phyloP scores from a whole-genome alignment of 176 grass and related monocot species.

The Oryza longistaminata region DNA sequence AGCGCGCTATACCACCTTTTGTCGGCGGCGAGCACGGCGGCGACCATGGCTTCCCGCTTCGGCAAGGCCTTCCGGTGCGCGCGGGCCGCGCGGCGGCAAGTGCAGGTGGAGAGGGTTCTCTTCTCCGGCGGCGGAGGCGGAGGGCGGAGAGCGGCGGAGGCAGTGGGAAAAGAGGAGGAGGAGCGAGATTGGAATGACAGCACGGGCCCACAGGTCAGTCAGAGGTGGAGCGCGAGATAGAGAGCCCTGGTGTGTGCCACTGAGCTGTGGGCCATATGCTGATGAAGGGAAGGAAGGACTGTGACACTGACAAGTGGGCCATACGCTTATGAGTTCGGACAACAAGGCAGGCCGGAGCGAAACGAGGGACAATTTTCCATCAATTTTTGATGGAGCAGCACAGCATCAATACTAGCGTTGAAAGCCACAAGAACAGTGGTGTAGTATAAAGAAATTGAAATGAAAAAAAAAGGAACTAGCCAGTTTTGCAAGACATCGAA shows the following conservation, averaged over 20 bases:
- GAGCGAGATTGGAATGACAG: not conserved
- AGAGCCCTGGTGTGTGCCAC: no score
- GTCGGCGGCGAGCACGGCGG: not conserved
- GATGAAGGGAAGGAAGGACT: not conserved
- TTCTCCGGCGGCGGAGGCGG: not conserved
- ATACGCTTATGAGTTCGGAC: not conserved
- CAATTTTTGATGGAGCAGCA: not conserved
- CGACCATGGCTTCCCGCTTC: conserved; percentile 20
- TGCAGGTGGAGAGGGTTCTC: not conserved
- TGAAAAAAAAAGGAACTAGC: not conserved
- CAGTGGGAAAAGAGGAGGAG: not conserved
- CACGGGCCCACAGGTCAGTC: not conserved
- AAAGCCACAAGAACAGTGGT: not conserved
- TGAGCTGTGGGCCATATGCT: not conserved
- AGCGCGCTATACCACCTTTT: not conserved
- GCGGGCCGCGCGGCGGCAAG: no score
- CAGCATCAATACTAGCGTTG: no score
- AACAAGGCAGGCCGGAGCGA: no score
- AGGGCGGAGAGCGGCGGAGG: not conserved
- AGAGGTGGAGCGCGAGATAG: not conserved
- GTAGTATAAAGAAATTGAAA: not conserved
- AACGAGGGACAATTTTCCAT: no score
- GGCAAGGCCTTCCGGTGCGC: not conserved
- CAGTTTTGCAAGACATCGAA: not conserved
- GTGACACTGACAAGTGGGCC: not conserved